Evolutionary conservation across 2,329 filamentous ascomycete species (phyloP).

Genomic region (Cladosporium sp.): DNA sequence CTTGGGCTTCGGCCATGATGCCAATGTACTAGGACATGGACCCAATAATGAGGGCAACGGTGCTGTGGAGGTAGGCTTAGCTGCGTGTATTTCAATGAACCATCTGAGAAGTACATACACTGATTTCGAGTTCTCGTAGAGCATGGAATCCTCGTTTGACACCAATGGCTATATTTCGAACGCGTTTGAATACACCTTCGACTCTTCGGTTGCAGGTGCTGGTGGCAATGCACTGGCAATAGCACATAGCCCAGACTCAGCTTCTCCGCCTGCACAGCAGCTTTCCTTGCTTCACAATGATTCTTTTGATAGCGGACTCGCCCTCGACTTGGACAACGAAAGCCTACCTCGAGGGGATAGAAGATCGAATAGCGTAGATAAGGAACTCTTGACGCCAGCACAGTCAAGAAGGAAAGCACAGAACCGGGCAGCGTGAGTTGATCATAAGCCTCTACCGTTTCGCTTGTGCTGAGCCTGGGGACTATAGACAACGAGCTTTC

Average conservation of each 20-base stretch:
- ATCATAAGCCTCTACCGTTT: constrained; percentile 50
- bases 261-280: constrained; percentile 24
- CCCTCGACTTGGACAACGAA: constrained; percentile 34
- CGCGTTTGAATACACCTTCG: constrained; percentile 20
- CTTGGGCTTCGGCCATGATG: constrained; percentile 26
- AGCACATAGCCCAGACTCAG: constrained; percentile 19
- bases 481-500: constrained; percentile 80
- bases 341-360: constrained; percentile 21
- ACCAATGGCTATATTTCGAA: constrained; percentile 18
- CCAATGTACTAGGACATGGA: constrained; percentile 40
- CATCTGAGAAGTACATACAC: not conserved
- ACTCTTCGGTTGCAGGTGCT: constrained; percentile 14
- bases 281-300: constrained; percentile 28
- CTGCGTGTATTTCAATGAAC: not conserved
- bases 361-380: constrained; percentile 45
- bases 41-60: constrained; percentile 37
- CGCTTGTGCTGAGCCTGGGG: constrained; percentile 51
- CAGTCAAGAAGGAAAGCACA: constrained; percentile 63
- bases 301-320: constrained; percentile 42
- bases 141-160: constrained; percentile 23
- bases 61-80: constrained; percentile 30
- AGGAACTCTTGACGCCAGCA: constrained; percentile 43
- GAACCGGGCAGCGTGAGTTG: constrained; percentile 63
- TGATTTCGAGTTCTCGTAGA: constrained; percentile 16
- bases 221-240: constrained; percentile 18